phyloP scores from a whole-genome alignment of 306 rosid species.

The barrel medic (Medicago truncatula) region DNA sequence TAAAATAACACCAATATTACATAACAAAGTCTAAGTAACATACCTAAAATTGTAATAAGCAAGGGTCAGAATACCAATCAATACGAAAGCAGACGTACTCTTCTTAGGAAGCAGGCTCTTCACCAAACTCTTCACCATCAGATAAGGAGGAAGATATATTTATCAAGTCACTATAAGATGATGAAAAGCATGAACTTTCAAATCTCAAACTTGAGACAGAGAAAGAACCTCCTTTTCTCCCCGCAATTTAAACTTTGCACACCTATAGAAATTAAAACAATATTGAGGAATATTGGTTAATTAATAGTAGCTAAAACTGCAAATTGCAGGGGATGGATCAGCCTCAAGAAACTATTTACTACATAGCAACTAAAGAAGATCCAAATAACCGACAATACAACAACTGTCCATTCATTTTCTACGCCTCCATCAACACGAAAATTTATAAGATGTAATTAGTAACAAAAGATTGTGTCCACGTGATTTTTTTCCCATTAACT shows the following conservation, averaged over 20 bases:
- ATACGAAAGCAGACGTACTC: background rate
- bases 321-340: background rate
- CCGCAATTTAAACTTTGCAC: slow-evolving; percentile 9
- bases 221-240: background rate
- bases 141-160: background rate
- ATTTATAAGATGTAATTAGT: background rate
- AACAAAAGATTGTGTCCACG: background rate
- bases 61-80: background rate
- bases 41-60: background rate
- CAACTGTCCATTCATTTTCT: too few species aligned
- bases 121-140: background rate
- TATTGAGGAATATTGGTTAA: background rate
- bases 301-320: background rate
- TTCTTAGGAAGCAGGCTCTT: background rate
- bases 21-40: background rate
- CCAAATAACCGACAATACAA: background rate
- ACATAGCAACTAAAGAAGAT: background rate
- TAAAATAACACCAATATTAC: background rate
- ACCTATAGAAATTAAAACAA: background rate
- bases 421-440: background rate
- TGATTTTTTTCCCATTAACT: background rate
- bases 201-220: slow-evolving; percentile 1
- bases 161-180: background rate
- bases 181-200: background rate
- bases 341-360: background rate